Evolutionary conservation across 2,329 filamentous ascomycete species (phyloP).

Genomic region (Aspergillus ochraceoroseus): DNA sequence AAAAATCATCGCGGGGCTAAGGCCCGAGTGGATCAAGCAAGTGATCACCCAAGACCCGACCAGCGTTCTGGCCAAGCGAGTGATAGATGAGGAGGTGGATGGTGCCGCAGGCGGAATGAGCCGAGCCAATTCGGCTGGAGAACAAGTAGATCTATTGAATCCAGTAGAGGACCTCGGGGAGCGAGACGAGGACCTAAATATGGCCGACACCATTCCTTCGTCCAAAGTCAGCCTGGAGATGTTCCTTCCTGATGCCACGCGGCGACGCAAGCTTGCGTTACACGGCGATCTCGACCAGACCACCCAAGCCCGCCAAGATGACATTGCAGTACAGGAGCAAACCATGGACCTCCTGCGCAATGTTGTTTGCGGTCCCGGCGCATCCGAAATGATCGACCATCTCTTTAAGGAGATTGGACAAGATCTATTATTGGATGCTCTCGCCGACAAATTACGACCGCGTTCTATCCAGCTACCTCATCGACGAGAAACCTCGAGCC

Average conservation of each 20-base stretch:
- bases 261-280: constrained; percentile 42
- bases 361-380: constrained; percentile 64
- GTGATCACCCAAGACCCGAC: constrained; percentile 61
- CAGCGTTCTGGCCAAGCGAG: constrained; percentile 27
- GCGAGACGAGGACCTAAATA: constrained; percentile 32
- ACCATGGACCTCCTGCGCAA: constrained; percentile 86
- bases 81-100: constrained; percentile 33
- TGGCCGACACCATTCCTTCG: constrained; percentile 38
- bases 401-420: constrained; percentile 71
- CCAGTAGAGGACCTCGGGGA: constrained; percentile 39
- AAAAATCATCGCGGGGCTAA: constrained; percentile 69
- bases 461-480: constrained; percentile 32
- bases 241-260: constrained; percentile 39
- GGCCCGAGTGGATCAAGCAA: constrained; percentile 72
- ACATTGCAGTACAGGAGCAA: constrained; percentile 84
- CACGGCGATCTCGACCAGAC: constrained; percentile 65
- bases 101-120: constrained; percentile 47
- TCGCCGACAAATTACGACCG: constrained; percentile 70
- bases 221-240: constrained; percentile 39
- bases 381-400: constrained; percentile 72
- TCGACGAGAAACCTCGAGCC: constrained; percentile 30
- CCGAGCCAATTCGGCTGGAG: constrained; percentile 55
- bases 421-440: constrained; percentile 71
- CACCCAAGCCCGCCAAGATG: constrained; percentile 67
- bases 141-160: constrained; percentile 57